phyloP scores from a whole-genome alignment of 2,329 filamentous ascomycete species.

The Peltaster fructicola region DNA sequence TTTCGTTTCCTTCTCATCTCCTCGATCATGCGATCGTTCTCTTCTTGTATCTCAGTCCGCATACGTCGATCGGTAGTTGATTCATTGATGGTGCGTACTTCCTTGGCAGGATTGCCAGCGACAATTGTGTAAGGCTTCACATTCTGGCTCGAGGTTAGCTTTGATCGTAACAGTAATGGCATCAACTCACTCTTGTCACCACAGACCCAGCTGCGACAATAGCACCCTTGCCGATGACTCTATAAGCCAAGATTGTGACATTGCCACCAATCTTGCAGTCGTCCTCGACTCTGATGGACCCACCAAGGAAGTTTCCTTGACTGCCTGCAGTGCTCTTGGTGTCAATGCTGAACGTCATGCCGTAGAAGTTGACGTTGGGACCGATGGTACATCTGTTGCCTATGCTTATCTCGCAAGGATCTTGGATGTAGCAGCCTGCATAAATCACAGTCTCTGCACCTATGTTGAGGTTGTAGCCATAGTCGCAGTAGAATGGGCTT shows the following conservation, averaged over 20 bases:
- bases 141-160: too few species aligned
- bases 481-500: constrained; percentile 80
- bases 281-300: constrained; percentile 56
- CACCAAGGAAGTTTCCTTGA: constrained; percentile 52
- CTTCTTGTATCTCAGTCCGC: too few species aligned
- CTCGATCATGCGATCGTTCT: too few species aligned
- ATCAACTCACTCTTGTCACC: constrained; percentile 33
- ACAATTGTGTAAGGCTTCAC: constrained; percentile 46
- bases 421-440: constrained; percentile 68
- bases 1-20: too few species aligned
- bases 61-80: too few species aligned
- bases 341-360: constrained; percentile 54
- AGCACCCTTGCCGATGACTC: constrained; percentile 35
- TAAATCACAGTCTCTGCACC: constrained; percentile 72
- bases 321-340: constrained; percentile 56
- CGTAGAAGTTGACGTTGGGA: constrained; percentile 74
- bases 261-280: constrained; percentile 49
- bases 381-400: constrained; percentile 55
- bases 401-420: constrained; percentile 69
- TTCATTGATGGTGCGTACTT: too few species aligned
- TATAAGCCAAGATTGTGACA: constrained; percentile 41
- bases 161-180: too few species aligned
- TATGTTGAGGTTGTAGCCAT: constrained; percentile 86
- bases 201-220: constrained; percentile 37
- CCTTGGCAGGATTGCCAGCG: constrained; percentile 51